phyloP scores from a whole-genome alignment of 2,329 filamentous ascomycete species.

The Didymella lethalis region DNA sequence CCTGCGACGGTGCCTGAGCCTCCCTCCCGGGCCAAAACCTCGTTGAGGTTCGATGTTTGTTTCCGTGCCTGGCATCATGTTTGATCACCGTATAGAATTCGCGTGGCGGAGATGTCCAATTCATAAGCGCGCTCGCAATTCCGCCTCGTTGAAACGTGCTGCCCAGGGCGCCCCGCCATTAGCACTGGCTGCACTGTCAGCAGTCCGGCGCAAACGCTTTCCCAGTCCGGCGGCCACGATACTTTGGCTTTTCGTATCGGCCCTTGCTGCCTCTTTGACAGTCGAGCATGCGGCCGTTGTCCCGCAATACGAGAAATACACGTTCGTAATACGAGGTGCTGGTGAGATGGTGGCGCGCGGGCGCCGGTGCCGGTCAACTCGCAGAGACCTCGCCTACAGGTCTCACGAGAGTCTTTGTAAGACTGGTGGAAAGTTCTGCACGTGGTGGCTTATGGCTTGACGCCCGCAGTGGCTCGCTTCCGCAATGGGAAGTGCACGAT shows the following conservation, averaged over 20 bases:
- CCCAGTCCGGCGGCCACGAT: background rate
- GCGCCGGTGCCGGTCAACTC: background rate
- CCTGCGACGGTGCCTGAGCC: conserved; percentile 8
- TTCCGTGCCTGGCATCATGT: background rate
- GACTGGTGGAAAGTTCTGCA: conserved; percentile 17
- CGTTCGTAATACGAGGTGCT: background rate
- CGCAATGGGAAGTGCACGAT: conserved; percentile 11
- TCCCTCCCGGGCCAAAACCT: background rate
- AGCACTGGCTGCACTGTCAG: conserved; percentile 1
- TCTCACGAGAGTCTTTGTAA: background rate
- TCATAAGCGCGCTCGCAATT: conserved; percentile 10
- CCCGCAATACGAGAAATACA: background rate
- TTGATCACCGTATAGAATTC: background rate
- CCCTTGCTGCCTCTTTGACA: background rate
- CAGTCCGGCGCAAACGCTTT: conserved; percentile 2
- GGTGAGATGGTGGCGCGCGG: background rate
- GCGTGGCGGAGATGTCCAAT: background rate
- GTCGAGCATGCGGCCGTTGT: background rate
- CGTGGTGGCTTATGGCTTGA: conserved; percentile 10
- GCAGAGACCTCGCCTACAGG: background rate
- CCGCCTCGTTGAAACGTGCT: conserved; percentile 14
- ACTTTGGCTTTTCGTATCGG: background rate
- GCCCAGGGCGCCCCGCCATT: conserved; percentile 3
- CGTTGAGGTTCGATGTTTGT: conserved; percentile 5
- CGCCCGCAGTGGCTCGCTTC: background rate